phyloP scores from a whole-genome alignment of 306 rosid species.

The Fagus crenata region DNA sequence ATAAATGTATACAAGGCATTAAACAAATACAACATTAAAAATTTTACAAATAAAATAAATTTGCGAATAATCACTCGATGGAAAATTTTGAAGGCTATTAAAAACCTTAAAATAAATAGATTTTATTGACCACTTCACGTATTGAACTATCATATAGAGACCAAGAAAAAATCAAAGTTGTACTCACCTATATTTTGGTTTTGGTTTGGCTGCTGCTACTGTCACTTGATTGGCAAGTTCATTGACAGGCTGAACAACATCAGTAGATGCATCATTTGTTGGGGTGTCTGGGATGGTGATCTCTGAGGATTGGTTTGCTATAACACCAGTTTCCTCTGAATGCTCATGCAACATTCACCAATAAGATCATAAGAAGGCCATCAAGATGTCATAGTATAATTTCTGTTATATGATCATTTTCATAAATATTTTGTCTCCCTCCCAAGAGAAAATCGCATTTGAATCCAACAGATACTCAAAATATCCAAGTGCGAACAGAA shows the following conservation, averaged over 20 bases:
- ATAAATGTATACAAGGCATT: not conserved
- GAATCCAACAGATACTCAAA: conserved; percentile 4
- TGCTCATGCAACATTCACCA: conserved; percentile 28
- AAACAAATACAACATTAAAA: not conserved
- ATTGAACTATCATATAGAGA: conserved; percentile 6
- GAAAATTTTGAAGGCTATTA: not conserved
- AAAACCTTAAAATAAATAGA: conserved; percentile 4
- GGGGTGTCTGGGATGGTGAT: conserved; percentile 22
- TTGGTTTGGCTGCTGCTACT: conserved; percentile 54
- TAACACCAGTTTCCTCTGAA: conserved; percentile 61
- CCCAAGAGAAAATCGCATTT: conserved; percentile 6
- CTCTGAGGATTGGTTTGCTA: conserved; percentile 30
- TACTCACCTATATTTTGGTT: conserved; percentile 75
- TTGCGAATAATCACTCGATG: not conserved
- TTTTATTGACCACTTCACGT: not conserved
- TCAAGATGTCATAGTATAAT: conserved; percentile 10
- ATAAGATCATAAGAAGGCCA: conserved; percentile 8
- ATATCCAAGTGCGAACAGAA: not conserved
- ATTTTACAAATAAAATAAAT: not conserved
- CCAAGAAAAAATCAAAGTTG: conserved; percentile 2
- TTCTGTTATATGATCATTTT: conserved; percentile 8
- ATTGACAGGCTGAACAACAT: conserved; percentile 39
- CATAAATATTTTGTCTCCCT: conserved; percentile 1
- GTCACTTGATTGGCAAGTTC: conserved; percentile 30
- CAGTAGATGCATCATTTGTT: conserved; percentile 23